phyloP scores from a whole-genome alignment of 345 rosid genomes.

The Eucalyptus rudis region DNA sequence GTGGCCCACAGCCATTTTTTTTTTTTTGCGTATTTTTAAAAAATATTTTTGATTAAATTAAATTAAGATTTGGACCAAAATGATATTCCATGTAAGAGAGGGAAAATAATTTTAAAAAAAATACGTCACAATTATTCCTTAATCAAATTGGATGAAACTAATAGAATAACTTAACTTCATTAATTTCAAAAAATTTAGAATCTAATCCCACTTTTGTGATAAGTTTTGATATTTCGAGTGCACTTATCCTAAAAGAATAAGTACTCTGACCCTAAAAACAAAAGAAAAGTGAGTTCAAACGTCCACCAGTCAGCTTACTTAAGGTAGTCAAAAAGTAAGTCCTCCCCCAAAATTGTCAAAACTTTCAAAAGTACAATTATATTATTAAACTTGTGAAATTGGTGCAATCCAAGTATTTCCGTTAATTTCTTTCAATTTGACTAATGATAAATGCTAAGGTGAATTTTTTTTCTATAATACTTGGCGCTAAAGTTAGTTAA shows the following conservation, averaged over 20 bases:
- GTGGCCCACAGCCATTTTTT: not conserved
- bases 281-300: not conserved
- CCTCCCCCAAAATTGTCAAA: not conserved
- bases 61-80: not conserved
- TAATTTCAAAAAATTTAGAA: not conserved
- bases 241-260: not conserved
- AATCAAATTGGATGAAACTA: not conserved
- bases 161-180: not conserved
- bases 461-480: too few relatives aligned
- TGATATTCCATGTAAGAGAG: not conserved
- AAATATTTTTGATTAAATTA: not conserved
- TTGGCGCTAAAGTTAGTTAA: too few relatives aligned
- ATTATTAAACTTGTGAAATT: too few relatives aligned
- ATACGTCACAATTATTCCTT: not conserved
- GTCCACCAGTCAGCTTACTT: not conserved
- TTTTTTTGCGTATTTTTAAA: not conserved
- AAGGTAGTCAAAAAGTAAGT: not conserved
- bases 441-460: too few relatives aligned
- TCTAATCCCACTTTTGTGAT: not conserved
- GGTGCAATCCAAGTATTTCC: fast-evolving
- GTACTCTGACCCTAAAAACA: not conserved
- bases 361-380: too few relatives aligned
- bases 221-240: not conserved
- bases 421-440: too few relatives aligned
- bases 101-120: not conserved